A percentile compares a stretch with the other conserved stretches of the same genome.
These are phyloP conservation scores for Ophiostoma sp. DNA, from an alignment of 2,329 filamentous ascomycete species.

Conservation along the genomic window DNA sequence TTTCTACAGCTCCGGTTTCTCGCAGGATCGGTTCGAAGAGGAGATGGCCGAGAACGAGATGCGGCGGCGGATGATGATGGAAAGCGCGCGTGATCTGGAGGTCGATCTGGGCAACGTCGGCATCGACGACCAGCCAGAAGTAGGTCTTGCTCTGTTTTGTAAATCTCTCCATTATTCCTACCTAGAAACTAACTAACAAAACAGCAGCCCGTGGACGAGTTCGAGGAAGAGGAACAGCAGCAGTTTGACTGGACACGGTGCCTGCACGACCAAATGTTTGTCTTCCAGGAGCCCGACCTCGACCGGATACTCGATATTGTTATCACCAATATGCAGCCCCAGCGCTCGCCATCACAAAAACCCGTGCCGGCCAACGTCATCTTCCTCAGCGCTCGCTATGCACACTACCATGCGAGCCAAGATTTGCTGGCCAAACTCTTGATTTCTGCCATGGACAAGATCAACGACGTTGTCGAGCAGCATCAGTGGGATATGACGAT, in stretches of 20 bases:
- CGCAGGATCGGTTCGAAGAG: constrained; percentile 90
- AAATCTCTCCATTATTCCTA: neutral
- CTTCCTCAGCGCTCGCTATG: constrained; percentile 91
- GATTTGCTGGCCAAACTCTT: constrained; percentile 79
- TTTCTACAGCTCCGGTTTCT: constrained; percentile 89
- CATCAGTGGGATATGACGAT: constrained; percentile 99
- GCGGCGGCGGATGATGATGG: constrained; percentile 97
- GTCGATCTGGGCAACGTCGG: constrained; percentile 94
- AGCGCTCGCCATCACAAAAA: constrained; percentile 93
- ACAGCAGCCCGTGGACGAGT: constrained; percentile 62
- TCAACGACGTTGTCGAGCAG: constrained; percentile 91
- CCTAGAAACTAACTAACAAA: constrained; percentile 17
- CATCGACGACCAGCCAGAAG: constrained; percentile 91
- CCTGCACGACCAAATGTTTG: constrained; percentile 98
- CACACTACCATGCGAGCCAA: constrained; percentile 87
- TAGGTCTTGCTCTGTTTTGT: constrained; percentile 38
- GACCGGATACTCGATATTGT: constrained; percentile 89
- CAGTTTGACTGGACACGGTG: constrained; percentile 96
- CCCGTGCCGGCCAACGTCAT: constrained; percentile 96
- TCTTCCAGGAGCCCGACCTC: constrained; percentile 92
- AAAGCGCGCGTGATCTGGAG: constrained; percentile 93
- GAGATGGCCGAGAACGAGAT: constrained; percentile 96
- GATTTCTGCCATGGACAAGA: constrained; percentile 84
- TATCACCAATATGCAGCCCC: constrained; percentile 96
- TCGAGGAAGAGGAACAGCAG: constrained; percentile 73